Evolutionary conservation across 208 protist species (phyloP).

Genomic region (Acanthamoeba culbertsoni): DNA sequence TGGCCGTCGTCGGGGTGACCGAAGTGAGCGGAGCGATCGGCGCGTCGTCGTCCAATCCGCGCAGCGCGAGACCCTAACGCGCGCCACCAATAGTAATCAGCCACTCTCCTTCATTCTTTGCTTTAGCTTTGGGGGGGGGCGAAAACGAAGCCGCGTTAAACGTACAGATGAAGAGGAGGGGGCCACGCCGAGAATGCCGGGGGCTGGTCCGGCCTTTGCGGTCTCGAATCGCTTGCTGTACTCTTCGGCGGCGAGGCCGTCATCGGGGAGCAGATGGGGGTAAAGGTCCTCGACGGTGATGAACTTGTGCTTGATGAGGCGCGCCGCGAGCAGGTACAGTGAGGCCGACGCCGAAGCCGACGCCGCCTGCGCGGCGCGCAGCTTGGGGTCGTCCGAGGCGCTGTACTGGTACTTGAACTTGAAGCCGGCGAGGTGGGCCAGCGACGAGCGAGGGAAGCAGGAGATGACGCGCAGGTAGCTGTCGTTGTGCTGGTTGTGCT

Average conservation of each 20-base stretch:
- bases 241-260: background rate
- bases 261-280: conserved; percentile 66
- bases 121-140: no score
- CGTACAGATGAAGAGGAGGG: background rate
- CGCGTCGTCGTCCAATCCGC: conserved; percentile 3
- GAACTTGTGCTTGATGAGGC: conserved; percentile 61
- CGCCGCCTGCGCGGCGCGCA: background rate
- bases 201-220: background rate
- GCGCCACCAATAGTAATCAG: no score
- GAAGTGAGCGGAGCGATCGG: background rate
- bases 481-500: conserved; percentile 66
- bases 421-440: conserved; percentile 74
- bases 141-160: background rate
- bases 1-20: background rate
- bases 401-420: conserved; percentile 72
- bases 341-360: conserved; percentile 20
- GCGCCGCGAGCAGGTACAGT: conserved; percentile 65
- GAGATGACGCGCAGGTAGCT: conserved; percentile 40
- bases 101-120: no score
- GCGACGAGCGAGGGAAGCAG: conserved; percentile 1
- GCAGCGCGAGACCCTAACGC: background rate
- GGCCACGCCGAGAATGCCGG: background rate
- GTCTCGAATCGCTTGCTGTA: background rate
- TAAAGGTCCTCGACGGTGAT: conserved; percentile 72
- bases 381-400: background rate